Evolutionary conservation across 2,329 filamentous ascomycete species (phyloP), one percentile per base, ranked within the genome.

Genomic region (Claviceps humidiphila): DNA sequence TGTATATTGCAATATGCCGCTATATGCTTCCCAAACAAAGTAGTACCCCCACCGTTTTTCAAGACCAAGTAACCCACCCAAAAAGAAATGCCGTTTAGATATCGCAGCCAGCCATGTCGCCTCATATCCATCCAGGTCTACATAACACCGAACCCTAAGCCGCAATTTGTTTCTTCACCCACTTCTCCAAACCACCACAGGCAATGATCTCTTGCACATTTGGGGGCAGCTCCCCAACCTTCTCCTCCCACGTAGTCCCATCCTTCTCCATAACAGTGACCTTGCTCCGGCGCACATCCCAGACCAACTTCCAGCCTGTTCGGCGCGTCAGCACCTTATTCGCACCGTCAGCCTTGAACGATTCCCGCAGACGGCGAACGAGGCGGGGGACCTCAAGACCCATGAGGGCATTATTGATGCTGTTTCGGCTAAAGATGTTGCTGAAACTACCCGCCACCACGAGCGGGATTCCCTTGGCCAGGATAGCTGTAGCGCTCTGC

Each of bases 191-290:
- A 0, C 89, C 89, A 2, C 87, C 87, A 49, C 76, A 68, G 0
- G 86, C 84, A 60, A 91, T 87, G 53, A 91, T 89, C 62, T 87
- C 86, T 66, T 95, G 89, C 52, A 95, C 85, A 62, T 91, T 95
- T 0, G 85, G 81, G 14, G 88, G 86, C 56, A 95, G 65, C 71
- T 93, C 85, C 7, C 87, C 87, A 1, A 95, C 88, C 69, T 85
- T 87, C 64, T 93, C 79, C 49, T 74, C 84, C 89, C 88, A 95
- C 40, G 70, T 78, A 52, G 74, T 64, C 1, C 85, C 86, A 46
- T 74, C 74, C 51, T 80, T 82, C 69, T 95, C 20, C 2, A 78
- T 78, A 1, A 95, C 76, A 1, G 76, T 75, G 5, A 95, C 82
- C 60, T 76, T 80, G 65, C 81, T 87, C 53, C 84, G 73, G 53